Percentiles rank a stretch among this genome's conserved stretches.
Conservation (phyloP, 495 filamentous ascomycete species). For the Lasiosphaeria hispida region DNA sequence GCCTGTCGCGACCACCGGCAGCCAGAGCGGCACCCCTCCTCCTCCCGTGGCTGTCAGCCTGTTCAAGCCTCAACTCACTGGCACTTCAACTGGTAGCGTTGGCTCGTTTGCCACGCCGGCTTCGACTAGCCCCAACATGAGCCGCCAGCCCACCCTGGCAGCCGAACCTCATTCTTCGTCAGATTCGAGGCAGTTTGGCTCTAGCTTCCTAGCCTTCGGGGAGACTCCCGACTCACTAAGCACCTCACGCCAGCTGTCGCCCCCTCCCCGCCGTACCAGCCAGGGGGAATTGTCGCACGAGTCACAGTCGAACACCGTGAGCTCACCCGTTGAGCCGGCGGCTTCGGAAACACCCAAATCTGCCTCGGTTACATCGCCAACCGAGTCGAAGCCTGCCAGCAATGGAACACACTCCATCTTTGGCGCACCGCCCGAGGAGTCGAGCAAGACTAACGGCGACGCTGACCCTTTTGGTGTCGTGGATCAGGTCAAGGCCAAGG, state of each 20-base stretch:
- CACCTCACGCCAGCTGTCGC: conserved; percentile 76
- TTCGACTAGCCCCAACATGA: conserved; percentile 54
- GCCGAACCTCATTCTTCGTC: conserved; percentile 59
- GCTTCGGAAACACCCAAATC: conserved; percentile 31
- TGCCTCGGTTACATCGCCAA: conserved; percentile 17
- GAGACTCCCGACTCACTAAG: conserved; percentile 64
- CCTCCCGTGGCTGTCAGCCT: conserved; percentile 60
- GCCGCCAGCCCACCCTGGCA: conserved; percentile 44
- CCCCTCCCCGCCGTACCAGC: conserved; percentile 74
- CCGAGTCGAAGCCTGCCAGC: conserved; percentile 20
- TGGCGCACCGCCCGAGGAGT: conserved; percentile 15
- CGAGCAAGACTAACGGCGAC: conserved; percentile 18
- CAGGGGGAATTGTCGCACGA: conserved; percentile 64
- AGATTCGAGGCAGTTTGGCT: conserved; percentile 69
- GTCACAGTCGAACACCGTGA: conserved; percentile 35
- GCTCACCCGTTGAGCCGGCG: conserved; percentile 35
- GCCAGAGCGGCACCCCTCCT: conserved; percentile 42
- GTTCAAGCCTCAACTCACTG: conserved; percentile 62
- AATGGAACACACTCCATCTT: conserved; percentile 13
- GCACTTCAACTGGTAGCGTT: conserved; percentile 48
- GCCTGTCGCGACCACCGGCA: conserved; percentile 37
- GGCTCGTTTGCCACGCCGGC: conserved; percentile 54
- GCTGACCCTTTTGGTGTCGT: conserved; percentile 55
- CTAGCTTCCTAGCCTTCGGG: conserved; percentile 66
- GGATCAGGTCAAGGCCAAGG: conserved; percentile 61